These are phyloP conservation scores for Diaporthe nobilis DNA, from an alignment of 2,329 filamentous ascomycete genomes.

Conservation along the genomic window DNA sequence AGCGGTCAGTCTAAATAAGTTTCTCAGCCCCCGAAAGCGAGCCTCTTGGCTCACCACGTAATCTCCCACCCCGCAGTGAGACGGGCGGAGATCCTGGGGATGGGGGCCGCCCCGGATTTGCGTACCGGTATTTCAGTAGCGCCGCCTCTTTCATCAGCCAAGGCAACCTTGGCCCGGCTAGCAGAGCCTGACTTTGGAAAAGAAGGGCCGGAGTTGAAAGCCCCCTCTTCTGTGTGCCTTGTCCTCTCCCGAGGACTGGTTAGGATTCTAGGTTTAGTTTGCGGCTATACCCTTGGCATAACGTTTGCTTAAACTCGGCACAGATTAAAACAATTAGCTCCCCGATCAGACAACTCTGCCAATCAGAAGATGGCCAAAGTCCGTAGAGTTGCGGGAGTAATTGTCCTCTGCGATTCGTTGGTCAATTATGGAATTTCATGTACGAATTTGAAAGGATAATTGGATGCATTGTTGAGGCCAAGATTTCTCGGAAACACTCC, in stretches of 20 bases:
- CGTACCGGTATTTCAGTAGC: not conserved
- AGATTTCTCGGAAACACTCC: not conserved
- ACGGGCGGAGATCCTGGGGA: not conserved
- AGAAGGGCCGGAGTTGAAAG: not conserved
- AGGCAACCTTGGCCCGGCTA: constrained; percentile 9
- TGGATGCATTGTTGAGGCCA: not conserved
- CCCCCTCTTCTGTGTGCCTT: constrained; percentile 1
- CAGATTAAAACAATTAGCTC: not conserved
- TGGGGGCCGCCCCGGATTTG: constrained; percentile 2
- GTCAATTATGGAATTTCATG: not conserved
- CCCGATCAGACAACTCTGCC: not conserved
- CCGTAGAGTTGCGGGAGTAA: no score
- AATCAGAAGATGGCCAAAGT: not conserved
- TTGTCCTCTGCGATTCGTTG: not conserved
- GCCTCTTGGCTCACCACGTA: constrained; percentile 11
- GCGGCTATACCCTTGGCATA: not conserved
- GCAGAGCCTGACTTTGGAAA: not conserved
- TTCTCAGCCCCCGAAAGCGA: not conserved
- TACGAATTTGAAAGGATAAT: no score
- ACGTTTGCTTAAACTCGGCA: not conserved
- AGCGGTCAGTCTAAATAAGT: not conserved
- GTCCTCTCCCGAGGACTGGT: not conserved
- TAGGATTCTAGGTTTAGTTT: constrained; percentile 8
- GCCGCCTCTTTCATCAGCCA: constrained; percentile 29
- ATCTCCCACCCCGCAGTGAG: constrained; percentile 22